Conservation (phyloP, 331 rosid species). For the Telfairia occidentalis region DNA sequence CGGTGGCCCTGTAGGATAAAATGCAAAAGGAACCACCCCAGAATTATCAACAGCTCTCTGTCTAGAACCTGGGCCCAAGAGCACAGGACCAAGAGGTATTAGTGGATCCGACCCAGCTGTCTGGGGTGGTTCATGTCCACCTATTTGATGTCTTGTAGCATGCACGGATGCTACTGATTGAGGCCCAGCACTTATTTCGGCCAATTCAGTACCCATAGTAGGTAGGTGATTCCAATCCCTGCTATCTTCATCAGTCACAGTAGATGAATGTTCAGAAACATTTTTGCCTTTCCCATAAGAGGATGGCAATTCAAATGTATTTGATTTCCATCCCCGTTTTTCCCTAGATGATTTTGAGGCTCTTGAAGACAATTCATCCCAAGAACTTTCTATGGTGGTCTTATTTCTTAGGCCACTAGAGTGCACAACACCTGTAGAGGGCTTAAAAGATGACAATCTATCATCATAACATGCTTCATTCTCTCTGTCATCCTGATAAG, state of each 20-base stretch:
- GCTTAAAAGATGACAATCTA: slow-evolving; percentile 41
- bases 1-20: slow-evolving; percentile 93
- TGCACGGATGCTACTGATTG: slow-evolving; percentile 32
- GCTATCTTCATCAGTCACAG: slow-evolving; percentile 49
- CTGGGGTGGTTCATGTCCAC: slow-evolving; percentile 63
- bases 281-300: slow-evolving; percentile 50
- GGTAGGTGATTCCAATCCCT: slow-evolving; percentile 49
- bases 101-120: slow-evolving; percentile 67
- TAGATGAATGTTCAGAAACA: slow-evolving; percentile 54
- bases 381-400: slow-evolving; percentile 74
- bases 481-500: slow-evolving; percentile 55
- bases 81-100: slow-evolving; percentile 52
- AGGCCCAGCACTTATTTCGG: slow-evolving; percentile 45
- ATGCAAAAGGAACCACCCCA: slow-evolving; percentile 48
- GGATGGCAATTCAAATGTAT: slow-evolving; percentile 31
- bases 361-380: slow-evolving; percentile 75
- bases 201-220: slow-evolving; percentile 35
- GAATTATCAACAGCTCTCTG: slow-evolving; percentile 58
- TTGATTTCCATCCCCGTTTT: slow-evolving; percentile 51
- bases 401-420: slow-evolving; percentile 51
- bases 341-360: slow-evolving; percentile 69
- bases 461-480: slow-evolving; percentile 66
- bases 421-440: slow-evolving; percentile 26
- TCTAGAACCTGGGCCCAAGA: slow-evolving; percentile 59
- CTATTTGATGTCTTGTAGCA: slow-evolving; percentile 46